These are phyloP conservation scores for Tetragonia tetragonoides DNA, from an alignment of 148 eudicot genomes.

Conservation along the genomic window DNA sequence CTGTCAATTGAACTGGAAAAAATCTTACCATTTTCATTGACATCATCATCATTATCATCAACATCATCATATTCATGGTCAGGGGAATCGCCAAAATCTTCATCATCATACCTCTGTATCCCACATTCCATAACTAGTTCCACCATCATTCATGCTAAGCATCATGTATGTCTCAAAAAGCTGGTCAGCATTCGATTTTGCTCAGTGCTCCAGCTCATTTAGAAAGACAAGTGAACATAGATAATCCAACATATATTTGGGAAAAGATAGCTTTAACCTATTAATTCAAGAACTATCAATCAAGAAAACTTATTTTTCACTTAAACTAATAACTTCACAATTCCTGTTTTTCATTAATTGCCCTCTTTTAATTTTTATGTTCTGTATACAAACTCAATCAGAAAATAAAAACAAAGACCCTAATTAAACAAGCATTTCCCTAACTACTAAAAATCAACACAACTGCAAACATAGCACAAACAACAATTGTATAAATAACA, in stretches of 20 bases:
- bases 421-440: too few species aligned
- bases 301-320: not conserved
- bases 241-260: not conserved
- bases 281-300: not conserved
- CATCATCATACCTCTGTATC: constrained; percentile 60
- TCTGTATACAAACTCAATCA: not conserved
- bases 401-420: not conserved
- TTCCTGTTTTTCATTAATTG: not conserved
- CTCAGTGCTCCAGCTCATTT: not conserved
- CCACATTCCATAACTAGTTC: constrained; percentile 73
- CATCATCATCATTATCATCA: too few species aligned
- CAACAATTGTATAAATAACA: not conserved
- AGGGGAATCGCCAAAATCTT: constrained; percentile 40
- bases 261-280: not conserved
- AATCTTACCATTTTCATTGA: too few species aligned
- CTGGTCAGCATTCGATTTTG: not conserved
- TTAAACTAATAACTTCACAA: not conserved
- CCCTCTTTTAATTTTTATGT: too few species aligned
- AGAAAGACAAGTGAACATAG: not conserved
- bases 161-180: constrained; percentile 56
- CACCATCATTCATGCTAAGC: constrained; percentile 67
- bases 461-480: not conserved
- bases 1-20: too few species aligned
- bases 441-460: too few species aligned
- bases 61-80: constrained; percentile 20